Conservation (phyloP, 345 rosid species). For the Abelmoschus esculentus region DNA sequence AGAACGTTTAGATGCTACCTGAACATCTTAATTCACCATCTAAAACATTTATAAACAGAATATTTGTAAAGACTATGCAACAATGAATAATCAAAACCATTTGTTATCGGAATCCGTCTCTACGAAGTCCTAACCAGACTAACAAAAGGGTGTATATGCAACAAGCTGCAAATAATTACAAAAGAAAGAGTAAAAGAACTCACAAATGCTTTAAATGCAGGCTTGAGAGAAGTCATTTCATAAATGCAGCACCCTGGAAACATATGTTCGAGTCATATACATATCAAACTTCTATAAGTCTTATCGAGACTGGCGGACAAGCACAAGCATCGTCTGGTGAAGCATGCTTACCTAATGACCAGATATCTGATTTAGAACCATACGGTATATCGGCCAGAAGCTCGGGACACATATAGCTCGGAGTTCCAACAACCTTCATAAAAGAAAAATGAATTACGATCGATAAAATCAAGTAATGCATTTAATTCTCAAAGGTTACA, state of each 20-base stretch:
- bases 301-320: background rate
- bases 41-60: background rate
- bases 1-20: background rate
- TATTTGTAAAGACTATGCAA: background rate
- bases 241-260: constrained; percentile 93
- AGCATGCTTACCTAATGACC: constrained; percentile 77
- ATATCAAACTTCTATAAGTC: background rate
- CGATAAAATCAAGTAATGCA: constrained; percentile 4
- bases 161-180: constrained; percentile 10
- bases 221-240: constrained; percentile 91
- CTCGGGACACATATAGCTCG: constrained; percentile 99
- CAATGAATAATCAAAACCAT: background rate
- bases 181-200: constrained; percentile 28
- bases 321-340: background rate
- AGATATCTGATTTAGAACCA: constrained; percentile 93
- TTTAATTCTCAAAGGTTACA: constrained; percentile 5
- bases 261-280: constrained; percentile 19
- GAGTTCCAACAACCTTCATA: constrained; percentile 96
- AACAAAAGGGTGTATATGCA: background rate
- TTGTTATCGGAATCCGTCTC: background rate
- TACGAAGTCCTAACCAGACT: background rate
- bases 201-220: constrained; percentile 99
- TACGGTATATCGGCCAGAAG: constrained; percentile 99
- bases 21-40: too few species aligned
- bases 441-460: constrained; percentile 4